phyloP scores from a whole-genome alignment of 306 rosid species.

The Elaeagnus macrophylla region DNA sequence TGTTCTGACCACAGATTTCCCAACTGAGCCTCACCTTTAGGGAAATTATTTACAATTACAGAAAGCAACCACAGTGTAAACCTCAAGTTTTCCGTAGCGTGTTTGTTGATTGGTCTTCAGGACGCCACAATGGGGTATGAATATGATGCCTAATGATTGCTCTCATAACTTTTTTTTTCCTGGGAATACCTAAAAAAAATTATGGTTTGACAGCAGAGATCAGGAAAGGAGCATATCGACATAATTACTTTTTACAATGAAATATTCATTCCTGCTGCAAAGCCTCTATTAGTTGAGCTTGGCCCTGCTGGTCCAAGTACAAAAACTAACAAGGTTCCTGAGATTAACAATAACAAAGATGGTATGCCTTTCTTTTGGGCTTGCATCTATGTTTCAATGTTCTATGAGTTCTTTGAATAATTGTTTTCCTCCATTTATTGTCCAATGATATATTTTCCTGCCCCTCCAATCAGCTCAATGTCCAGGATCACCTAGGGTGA shows the following conservation, averaged over 20 bases:
- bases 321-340: constrained; percentile 52
- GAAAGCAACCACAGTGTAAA: constrained; percentile 92
- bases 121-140: constrained; percentile 70
- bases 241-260: constrained; percentile 85
- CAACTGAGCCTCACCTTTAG: constrained; percentile 72
- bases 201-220: constrained; percentile 48
- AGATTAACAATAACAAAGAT: constrained; percentile 47
- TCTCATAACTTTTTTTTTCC: background rate
- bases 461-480: constrained; percentile 50
- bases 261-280: constrained; percentile 76
- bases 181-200: constrained; percentile 18
- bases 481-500: constrained; percentile 92
- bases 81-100: constrained; percentile 91
- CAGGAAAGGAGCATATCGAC: constrained; percentile 79
- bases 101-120: constrained; percentile 67
- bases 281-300: constrained; percentile 79
- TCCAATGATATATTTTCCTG: constrained; percentile 9
- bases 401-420: background rate
- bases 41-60: constrained; percentile 82
- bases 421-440: background rate
- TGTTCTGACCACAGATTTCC: constrained; percentile 68
- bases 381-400: background rate
- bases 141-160: constrained; percentile 9
- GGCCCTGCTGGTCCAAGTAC: constrained; percentile 63
- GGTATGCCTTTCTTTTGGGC: constrained; percentile 33